A percentile compares a stretch with the other conserved stretches of the same genome.
Conservation (phyloP, 139 green algal genomes). For the Closterium sp. region DNA sequence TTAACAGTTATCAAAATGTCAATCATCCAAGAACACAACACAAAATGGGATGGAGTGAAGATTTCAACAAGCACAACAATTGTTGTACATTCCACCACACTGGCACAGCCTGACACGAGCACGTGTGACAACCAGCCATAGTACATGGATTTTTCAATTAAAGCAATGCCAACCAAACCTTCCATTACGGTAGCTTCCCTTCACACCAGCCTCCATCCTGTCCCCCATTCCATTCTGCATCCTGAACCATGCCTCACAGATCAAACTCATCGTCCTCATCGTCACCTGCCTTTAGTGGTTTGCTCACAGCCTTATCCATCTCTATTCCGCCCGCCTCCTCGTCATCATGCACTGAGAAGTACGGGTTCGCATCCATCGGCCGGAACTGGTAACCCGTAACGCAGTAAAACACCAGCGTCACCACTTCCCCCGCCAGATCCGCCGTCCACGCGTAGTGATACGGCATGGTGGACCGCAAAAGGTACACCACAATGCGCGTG, state of each 20-base stretch:
- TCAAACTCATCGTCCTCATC: constrained; percentile 45
- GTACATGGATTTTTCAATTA: no score
- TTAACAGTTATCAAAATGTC: no score
- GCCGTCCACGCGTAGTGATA: constrained; percentile 78
- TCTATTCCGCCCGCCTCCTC: constrained; percentile 55
- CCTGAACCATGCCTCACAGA: constrained; percentile 22
- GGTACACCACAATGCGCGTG: constrained; percentile 96
- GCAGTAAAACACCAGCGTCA: constrained; percentile 87
- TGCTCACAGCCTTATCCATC: constrained; percentile 8
- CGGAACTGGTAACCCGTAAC: constrained; percentile 78
- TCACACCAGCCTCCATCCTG: no score
- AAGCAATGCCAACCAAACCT: no score
- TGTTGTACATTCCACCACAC: no score
- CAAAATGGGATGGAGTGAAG: no score
- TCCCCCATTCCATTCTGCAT: no score
- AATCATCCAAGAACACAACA: no score
- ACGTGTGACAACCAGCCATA: no score
- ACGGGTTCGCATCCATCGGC: constrained; percentile 72
- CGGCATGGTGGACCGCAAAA: constrained; percentile 75
- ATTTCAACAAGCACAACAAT: no score
- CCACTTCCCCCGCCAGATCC: constrained; percentile 69
- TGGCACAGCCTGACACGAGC: no score
- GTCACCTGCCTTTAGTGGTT: constrained; percentile 22
- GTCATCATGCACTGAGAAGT: constrained; percentile 67
- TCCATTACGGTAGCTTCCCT: no score